A percentile compares a stretch with the other conserved stretches of the same genome.
Conservation (phyloP, 1,284 basidiomycete genomes). For the Austroboletus olivaceoglutinosus region DNA sequence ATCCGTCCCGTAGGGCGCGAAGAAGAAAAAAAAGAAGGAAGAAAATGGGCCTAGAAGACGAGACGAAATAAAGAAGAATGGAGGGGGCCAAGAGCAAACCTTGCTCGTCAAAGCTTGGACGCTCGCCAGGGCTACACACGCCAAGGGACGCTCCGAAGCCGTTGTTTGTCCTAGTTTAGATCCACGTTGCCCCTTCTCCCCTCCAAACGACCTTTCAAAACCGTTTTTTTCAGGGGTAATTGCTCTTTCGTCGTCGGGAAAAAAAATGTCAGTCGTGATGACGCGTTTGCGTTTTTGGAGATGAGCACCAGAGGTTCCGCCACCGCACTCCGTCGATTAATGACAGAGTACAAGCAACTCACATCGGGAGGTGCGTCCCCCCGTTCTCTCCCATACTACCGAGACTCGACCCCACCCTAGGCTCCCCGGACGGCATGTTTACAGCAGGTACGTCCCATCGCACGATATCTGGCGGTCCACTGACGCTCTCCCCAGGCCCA, state of each 20-base stretch:
- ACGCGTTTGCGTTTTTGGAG: not conserved
- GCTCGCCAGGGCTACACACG: no score
- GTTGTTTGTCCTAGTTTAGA: no score
- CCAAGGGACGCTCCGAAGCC: no score
- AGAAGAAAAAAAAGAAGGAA: no score
- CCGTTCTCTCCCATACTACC: not conserved
- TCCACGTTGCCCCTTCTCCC: no score
- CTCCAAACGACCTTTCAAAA: not conserved
- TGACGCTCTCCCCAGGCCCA: slow-evolving; percentile 54
- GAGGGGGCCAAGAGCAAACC: no score
- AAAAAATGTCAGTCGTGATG: not conserved
- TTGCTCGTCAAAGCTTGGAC: no score
- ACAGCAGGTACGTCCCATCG: slow-evolving; percentile 66
- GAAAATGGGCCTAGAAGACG: no score
- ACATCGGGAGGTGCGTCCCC: slow-evolving; percentile 52
- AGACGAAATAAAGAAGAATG: no score
- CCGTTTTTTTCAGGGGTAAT: not conserved
- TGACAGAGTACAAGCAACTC: slow-evolving; percentile 93
- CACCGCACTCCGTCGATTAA: slow-evolving; percentile 75
- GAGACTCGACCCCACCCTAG: slow-evolving; percentile 25
- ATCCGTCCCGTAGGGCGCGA: no score
- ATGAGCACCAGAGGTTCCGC: slow-evolving; percentile 48
- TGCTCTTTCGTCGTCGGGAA: not conserved
- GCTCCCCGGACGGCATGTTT: slow-evolving; percentile 90
- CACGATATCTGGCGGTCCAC: not conserved